Evolutionary conservation across 306 rosid species (phyloP), one percentile per base, ranked within the genome.

Genomic region (Pachyrhizus erosus): DNA sequence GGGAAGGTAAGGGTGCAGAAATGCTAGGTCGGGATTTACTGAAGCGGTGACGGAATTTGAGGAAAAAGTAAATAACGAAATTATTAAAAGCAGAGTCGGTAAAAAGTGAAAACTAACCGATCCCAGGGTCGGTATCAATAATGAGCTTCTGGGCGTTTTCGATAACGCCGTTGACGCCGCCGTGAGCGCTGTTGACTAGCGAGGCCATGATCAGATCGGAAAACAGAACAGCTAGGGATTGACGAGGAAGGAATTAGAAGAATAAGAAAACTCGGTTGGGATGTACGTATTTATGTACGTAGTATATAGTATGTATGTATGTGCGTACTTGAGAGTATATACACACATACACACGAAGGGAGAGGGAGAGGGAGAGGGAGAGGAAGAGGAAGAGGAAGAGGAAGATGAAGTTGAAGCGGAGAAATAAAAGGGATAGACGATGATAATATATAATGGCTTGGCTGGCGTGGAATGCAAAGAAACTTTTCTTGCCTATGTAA

Each of bases 71-170:
- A 24, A 24, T 13, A 57, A 43, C 1, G 31, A 80, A 20, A 67
- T 2, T 11, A 84, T 15, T 20, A 45, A 72, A 43, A 52, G 49
- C 17, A 6, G 9, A 71, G 29, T 0, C 54, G 80, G 65, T 9
- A 49, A 15, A 3, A 39, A 39, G 43, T 39, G 43, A 42, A 42
- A 87, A 83, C 88, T 84, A 78, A 92, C 99, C 99, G 76, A 96
- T 96, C 79, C 99, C 99, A 24, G 99, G 99, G 86, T 96, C 99
- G 37, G 99, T 96, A 70, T 96, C 99, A 64, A 96, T 93, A 57
- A 96, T 89, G 88, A 96, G 90, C 90, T 93, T 96, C 51, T 89
- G 87, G 21, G 82, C 46, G 55, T 61, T 74, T 69, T 8, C 82
- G 52, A 24, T 27, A 55, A 66, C 73, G 46, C 83, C 85, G 20